These are phyloP conservation scores for Marasmius fiardii DNA, from an alignment of 1,284 basidiomycete species.

Conservation along the genomic window DNA sequence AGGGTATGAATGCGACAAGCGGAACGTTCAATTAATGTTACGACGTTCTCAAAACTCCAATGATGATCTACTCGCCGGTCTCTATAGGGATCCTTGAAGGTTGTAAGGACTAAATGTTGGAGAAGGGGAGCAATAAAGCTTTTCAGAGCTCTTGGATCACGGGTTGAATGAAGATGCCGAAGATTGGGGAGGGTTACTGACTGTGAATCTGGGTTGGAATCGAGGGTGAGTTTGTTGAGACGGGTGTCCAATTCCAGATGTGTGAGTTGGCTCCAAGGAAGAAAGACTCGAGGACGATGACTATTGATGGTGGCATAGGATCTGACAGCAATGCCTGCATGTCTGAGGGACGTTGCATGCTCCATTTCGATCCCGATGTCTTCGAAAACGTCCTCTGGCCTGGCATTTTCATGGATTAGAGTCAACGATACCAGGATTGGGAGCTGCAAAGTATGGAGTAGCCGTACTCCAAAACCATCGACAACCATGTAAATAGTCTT, in stretches of 20 bases:
- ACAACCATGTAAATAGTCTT: neutral
- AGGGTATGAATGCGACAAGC: neutral
- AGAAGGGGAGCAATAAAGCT: neutral
- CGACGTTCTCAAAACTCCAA: neutral
- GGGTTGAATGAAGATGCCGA: neutral
- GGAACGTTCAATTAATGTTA: neutral
- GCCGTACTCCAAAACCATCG: neutral
- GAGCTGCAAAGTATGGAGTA: neutral
- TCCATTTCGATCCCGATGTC: neutral
- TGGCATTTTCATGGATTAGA: neutral
- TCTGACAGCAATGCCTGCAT: neutral
- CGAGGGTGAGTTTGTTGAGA: neutral
- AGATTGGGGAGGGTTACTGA: neutral
- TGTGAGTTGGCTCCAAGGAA: neutral
- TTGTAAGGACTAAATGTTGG: neutral
- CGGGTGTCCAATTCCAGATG: neutral
- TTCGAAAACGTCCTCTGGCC: neutral
- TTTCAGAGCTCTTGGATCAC: neutral
- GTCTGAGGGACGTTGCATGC: neutral
- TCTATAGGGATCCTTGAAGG: neutral
- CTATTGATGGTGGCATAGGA: neutral
- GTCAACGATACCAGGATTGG: neutral
- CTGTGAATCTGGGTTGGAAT: neutral
- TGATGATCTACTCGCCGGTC: neutral
- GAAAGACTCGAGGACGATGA: neutral